These are phyloP conservation scores for Aspergillus tamarii DNA, from an alignment of 2,329 filamentous ascomycete genomes.

Conservation along the genomic window DNA sequence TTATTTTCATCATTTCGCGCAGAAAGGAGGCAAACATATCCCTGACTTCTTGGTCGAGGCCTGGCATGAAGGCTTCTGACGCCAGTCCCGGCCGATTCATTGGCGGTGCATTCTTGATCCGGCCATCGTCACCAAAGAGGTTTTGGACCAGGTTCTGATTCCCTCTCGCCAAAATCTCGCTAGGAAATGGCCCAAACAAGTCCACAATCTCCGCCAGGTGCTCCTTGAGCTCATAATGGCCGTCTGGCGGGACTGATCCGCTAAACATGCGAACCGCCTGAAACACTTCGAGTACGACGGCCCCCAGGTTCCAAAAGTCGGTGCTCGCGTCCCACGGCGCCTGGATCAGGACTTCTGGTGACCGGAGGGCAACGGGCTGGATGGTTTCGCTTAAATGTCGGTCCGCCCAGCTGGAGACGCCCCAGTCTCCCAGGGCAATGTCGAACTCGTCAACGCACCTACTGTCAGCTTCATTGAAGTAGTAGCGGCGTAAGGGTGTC, in stretches of 20 bases:
- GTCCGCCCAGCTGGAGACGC: background rate
- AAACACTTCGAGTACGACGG: background rate
- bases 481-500: background rate
- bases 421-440: background rate
- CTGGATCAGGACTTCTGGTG: background rate
- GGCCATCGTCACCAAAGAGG: background rate
- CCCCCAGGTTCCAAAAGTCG: background rate
- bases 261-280: constrained; percentile 4
- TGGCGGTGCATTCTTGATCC: background rate
- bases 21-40: too few relatives aligned
- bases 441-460: background rate
- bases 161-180: background rate
- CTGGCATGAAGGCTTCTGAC: background rate
- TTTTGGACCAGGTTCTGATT: background rate
- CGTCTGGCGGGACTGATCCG: background rate
- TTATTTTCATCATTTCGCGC: too few relatives aligned
- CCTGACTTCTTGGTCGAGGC: too few relatives aligned
- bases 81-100: background rate
- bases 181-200: background rate
- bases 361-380: background rate
- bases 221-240: background rate
- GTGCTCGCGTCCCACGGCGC: background rate
- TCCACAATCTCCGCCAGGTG: constrained; percentile 4
- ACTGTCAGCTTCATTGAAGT: background rate
- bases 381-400: background rate